Evolutionary conservation across 2,329 filamentous ascomycete species (phyloP).

Genomic region (Fusarium phyllophilum): DNA sequence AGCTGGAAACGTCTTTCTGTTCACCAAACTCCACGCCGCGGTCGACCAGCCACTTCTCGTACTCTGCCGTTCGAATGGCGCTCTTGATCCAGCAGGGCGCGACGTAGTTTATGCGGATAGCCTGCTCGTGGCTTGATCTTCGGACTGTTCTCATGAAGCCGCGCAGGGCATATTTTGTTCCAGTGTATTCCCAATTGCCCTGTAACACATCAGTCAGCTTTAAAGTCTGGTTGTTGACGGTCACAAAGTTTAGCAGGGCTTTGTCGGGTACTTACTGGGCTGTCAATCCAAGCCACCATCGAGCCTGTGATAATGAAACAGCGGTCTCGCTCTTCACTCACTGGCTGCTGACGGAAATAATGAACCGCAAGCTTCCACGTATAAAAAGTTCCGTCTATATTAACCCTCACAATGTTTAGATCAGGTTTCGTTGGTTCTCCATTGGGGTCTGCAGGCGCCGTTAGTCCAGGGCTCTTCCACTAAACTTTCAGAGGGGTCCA

Average conservation of each 20-base stretch:
- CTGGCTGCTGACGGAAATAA: conserved; percentile 56
- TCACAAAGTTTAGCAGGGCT: accelerated
- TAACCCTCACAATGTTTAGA: conserved; percentile 54
- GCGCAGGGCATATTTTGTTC: conserved; percentile 28
- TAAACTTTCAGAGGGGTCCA: no score
- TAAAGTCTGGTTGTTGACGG: neutral
- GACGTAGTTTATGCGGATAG: conserved; percentile 58
- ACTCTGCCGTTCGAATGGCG: conserved; percentile 51
- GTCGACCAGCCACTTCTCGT: conserved; percentile 53
- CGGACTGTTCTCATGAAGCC: conserved; percentile 34
- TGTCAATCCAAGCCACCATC: conserved; percentile 60
- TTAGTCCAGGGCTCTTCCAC: neutral
- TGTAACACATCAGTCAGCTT: neutral
- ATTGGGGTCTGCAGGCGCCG: conserved; percentile 1
- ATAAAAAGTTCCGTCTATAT: conserved; percentile 55
- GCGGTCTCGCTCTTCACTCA: conserved; percentile 52
- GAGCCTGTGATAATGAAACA: conserved; percentile 61
- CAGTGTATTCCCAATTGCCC: conserved; percentile 39
- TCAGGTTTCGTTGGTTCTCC: conserved; percentile 50
- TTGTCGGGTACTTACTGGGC: conserved; percentile 41
- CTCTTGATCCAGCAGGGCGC: conserved; percentile 55
- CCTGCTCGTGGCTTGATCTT: conserved; percentile 47
- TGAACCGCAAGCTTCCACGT: conserved; percentile 59
- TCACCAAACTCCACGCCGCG: conserved; percentile 54
- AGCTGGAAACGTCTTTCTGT: conserved; percentile 46